Conservation (phyloP, 345 rosid genomes). For the Ceriops decandra region DNA sequence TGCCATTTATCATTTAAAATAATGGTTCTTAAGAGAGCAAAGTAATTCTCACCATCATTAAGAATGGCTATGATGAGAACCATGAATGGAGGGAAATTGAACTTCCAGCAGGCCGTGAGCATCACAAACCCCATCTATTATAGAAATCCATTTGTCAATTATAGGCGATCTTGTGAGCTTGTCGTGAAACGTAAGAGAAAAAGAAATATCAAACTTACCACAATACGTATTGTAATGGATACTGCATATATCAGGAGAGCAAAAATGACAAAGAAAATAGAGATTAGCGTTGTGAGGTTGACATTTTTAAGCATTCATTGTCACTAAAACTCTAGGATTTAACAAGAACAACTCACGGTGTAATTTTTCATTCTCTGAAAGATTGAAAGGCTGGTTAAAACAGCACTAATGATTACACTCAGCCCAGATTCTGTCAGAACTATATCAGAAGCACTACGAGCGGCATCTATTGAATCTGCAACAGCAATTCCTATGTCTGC, state of each 20-base stretch:
- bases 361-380: conserved; percentile 93
- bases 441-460: conserved; percentile 83
- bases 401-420: conserved; percentile 89
- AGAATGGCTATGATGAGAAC: conserved; percentile 79
- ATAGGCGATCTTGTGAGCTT: neutral
- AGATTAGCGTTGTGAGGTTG: neutral
- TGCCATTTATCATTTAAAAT: neutral
- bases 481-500: conserved; percentile 96
- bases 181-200: neutral
- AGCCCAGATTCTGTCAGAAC: conserved; percentile 87
- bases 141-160: conserved; percentile 5
- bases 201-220: conserved; percentile 27
- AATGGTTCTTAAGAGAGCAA: neutral
- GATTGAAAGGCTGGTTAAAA: conserved; percentile 85
- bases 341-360: conserved; percentile 42
- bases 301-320: neutral
- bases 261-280: neutral
- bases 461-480: conserved; percentile 94
- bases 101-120: conserved; percentile 61
- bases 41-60: conserved; percentile 48
- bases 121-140: conserved; percentile 67
- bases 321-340: neutral
- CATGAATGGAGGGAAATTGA: conserved; percentile 83
- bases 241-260: conserved; percentile 63
- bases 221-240: conserved; percentile 76